phyloP scores from a whole-genome alignment of 306 rosid genomes.

The Lupinus albus region DNA sequence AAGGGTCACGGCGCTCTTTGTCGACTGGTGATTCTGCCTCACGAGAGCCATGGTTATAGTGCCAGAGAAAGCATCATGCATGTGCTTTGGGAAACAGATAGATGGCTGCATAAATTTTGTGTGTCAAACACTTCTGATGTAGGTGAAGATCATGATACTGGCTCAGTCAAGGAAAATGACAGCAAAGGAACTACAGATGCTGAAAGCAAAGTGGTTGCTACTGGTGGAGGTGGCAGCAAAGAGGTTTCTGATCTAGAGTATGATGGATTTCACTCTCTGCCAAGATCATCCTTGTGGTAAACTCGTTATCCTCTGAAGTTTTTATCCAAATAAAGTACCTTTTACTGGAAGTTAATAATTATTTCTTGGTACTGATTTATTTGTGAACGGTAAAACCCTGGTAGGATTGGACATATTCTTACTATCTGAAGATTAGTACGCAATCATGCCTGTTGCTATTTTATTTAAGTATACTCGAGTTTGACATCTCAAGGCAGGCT shows the following conservation, averaged over 20 bases:
- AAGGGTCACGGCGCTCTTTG: slow-evolving; percentile 98
- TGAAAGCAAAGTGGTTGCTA: slow-evolving; percentile 58
- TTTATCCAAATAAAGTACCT: slow-evolving; percentile 6
- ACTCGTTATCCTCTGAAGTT: slow-evolving; percentile 38
- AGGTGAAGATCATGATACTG: slow-evolving; percentile 45
- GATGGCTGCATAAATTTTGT: slow-evolving; percentile 84
- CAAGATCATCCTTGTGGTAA: slow-evolving; percentile 84
- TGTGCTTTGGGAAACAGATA: slow-evolving; percentile 97
- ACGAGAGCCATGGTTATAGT: slow-evolving; percentile 92
- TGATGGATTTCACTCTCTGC: slow-evolving; percentile 54
- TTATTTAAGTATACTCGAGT: slow-evolving; percentile 5
- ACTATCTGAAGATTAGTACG: background rate
- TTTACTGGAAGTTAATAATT: slow-evolving; percentile 5
- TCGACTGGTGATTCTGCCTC: slow-evolving; percentile 92
- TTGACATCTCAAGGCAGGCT: background rate
- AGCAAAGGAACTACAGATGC: slow-evolving; percentile 50
- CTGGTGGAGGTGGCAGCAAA: slow-evolving; percentile 69
- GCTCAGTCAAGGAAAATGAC: slow-evolving; percentile 47
- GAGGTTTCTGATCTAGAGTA: slow-evolving; percentile 58
- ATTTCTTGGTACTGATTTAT: slow-evolving; percentile 6
- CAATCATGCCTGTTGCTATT: slow-evolving; percentile 3
- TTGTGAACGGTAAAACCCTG: slow-evolving; percentile 12
- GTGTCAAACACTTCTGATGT: slow-evolving; percentile 52
- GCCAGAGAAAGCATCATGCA: slow-evolving; percentile 98
- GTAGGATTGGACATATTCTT: slow-evolving; percentile 24